Conservation (phyloP, 768 basidiomycete genomes). For the Strobilomyces dryophilus region DNA sequence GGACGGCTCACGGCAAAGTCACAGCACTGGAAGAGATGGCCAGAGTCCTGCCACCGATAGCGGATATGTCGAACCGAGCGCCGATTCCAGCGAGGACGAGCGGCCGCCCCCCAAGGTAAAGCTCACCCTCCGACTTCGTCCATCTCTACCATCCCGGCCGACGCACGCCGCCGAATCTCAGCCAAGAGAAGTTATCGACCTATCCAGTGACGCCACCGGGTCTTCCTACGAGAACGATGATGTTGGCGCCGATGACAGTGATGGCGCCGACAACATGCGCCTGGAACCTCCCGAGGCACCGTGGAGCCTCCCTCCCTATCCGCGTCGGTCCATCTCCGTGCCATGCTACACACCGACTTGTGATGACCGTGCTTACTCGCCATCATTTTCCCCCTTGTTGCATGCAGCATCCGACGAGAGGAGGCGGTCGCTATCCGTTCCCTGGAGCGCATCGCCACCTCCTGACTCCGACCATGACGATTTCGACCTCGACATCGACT, state of each 20-base stretch:
- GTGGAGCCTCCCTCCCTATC: conserved; percentile 53
- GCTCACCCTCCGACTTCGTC: conserved; percentile 60
- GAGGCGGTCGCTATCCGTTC: conserved; percentile 57
- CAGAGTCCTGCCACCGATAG: conserved; percentile 25
- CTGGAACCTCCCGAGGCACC: conserved; percentile 32
- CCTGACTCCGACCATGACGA: conserved; percentile 55
- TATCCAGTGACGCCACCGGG: conserved; percentile 34
- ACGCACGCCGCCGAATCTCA: conserved; percentile 8
- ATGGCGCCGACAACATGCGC: conserved; percentile 21
- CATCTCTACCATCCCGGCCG: conserved; percentile 27
- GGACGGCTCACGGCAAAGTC: conserved; percentile 9
- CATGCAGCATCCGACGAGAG: conserved; percentile 21
- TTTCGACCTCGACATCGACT: conserved; percentile 51
- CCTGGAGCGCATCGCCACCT: conserved; percentile 62
- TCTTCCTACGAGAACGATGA: conserved; percentile 39
- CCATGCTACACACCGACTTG: conserved; percentile 49
- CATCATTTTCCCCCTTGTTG: conserved; percentile 24
- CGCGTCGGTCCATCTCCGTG: conserved; percentile 54
- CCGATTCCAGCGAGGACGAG: conserved; percentile 32
- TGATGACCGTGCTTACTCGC: conserved; percentile 33
- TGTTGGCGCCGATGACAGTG: conserved; percentile 17
- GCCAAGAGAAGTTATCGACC: conserved; percentile 35
- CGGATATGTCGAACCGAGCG: conserved; percentile 21
- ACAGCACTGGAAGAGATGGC: conserved; percentile 10
- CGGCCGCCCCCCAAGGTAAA: conserved; percentile 60